phyloP scores from a whole-genome alignment of 768 basidiomycete species.

The Macrolepiota albuminosa region DNA sequence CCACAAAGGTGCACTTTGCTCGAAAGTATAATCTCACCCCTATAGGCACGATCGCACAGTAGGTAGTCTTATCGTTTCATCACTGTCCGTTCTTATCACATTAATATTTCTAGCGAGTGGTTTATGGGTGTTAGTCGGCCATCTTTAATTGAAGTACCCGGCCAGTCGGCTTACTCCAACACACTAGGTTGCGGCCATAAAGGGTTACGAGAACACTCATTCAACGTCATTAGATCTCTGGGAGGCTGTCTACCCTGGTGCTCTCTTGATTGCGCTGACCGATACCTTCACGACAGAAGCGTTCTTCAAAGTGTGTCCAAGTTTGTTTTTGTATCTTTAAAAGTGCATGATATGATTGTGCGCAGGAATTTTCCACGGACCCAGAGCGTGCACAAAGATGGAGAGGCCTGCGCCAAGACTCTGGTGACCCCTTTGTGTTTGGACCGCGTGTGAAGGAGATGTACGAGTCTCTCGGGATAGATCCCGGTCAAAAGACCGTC shows the following conservation, averaged over 20 bases:
- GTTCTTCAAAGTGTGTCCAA: slow-evolving; percentile 66
- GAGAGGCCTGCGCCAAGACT: slow-evolving; percentile 57
- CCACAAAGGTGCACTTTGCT: slow-evolving; percentile 78
- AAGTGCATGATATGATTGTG: neutral
- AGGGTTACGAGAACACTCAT: slow-evolving; percentile 79
- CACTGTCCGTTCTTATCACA: neutral
- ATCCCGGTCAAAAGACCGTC: slow-evolving; percentile 59
- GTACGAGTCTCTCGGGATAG: slow-evolving; percentile 68
- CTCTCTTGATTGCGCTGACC: slow-evolving; percentile 74
- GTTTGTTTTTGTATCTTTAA: neutral
- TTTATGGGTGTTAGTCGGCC: slow-evolving; percentile 70
- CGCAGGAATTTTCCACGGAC: slow-evolving; percentile 54
- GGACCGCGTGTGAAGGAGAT: slow-evolving; percentile 67
- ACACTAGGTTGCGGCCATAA: slow-evolving; percentile 72
- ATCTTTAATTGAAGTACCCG: neutral
- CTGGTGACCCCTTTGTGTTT: slow-evolving; percentile 85
- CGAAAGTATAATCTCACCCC: slow-evolving; percentile 60
- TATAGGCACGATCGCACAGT: slow-evolving; percentile 87
- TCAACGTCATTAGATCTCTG: slow-evolving; percentile 74
- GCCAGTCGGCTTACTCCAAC: slow-evolving; percentile 1
- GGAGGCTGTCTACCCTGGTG: slow-evolving; percentile 67
- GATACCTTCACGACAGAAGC: slow-evolving; percentile 90
- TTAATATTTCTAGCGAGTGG: slow-evolving; percentile 60
- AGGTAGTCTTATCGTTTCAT: slow-evolving; percentile 20
- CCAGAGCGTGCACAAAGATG: slow-evolving; percentile 12